phyloP scores from a whole-genome alignment of 2,329 filamentous ascomycete genomes.

The Emmonsia crescens region DNA sequence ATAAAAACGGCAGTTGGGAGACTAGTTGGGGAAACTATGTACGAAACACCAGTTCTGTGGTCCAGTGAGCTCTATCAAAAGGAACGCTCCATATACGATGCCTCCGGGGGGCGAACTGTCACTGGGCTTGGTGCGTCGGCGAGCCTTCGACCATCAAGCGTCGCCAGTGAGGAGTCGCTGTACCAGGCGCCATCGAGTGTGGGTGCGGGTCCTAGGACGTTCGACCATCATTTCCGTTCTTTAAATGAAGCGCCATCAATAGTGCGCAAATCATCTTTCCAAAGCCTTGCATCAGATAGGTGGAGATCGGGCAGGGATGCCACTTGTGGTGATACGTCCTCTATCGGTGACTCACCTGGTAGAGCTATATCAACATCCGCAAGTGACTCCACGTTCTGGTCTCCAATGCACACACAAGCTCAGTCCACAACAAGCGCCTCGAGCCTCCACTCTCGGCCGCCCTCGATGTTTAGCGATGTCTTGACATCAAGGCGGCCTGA shows the following conservation, averaged over 20 bases:
- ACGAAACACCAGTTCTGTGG: slow-evolving; percentile 82
- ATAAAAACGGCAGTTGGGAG: slow-evolving; percentile 77
- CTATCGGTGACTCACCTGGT: slow-evolving; percentile 46
- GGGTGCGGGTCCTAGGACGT: slow-evolving; percentile 14
- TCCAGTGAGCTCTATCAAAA: slow-evolving; percentile 78
- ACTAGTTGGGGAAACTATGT: slow-evolving; percentile 70
- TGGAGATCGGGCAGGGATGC: slow-evolving; percentile 49
- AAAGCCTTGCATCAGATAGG: slow-evolving; percentile 59
- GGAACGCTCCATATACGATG: slow-evolving; percentile 43
- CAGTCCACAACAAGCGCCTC: slow-evolving; percentile 53
- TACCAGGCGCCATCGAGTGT: slow-evolving; percentile 20
- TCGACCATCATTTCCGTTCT: slow-evolving; percentile 22
- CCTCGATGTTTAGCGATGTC: slow-evolving; percentile 32
- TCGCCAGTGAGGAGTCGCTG: slow-evolving; percentile 34
- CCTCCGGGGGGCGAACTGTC: slow-evolving; percentile 28
- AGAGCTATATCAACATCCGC: slow-evolving; percentile 60
- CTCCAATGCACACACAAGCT: slow-evolving; percentile 61
- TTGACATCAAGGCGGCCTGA: slow-evolving; percentile 25
- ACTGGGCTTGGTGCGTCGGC: slow-evolving; percentile 27
- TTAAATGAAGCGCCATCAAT: slow-evolving; percentile 27
- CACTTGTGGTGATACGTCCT: slow-evolving; percentile 51
- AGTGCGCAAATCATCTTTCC: slow-evolving; percentile 52
- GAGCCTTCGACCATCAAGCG: slow-evolving; percentile 32
- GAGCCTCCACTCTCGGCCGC: slow-evolving; percentile 41
- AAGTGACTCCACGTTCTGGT: slow-evolving; percentile 83